Base-by-base conservation (phyloP, 768 basidiomycete species). In the Rhizopogon roseolus region DNA sequence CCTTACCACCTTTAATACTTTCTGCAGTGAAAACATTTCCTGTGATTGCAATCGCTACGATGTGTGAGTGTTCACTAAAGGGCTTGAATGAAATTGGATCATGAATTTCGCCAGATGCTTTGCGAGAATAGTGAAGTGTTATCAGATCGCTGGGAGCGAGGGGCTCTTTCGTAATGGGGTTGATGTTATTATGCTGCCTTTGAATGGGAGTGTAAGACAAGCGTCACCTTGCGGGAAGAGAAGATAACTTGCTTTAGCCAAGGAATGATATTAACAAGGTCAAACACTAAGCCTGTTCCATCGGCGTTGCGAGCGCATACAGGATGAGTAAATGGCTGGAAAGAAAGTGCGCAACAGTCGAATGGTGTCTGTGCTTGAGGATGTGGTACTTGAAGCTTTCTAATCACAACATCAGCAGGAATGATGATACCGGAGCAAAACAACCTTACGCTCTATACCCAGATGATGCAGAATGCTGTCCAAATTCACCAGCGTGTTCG, bases 51-150 rank as follows among this genome's bases (percentile, higher is more conserved):
- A 97, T 85, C 40, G 91, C 90, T 37, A 93, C 90, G 52, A 99
- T 90, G 65, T 98, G 90, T 1, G 96, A 95, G 67, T 98, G 96
- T 57, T 96, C 88, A 65, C 81, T 94, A 78, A 99, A 97, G 2
- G 91, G 88, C 68, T 98, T 98, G 81, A 96, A 99, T 3, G 93
- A 93, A 41, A 99, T 93, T 0, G 97, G 97, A 67, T 99, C 97
- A 66, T 97, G 88, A 11, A 91, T 82, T 68, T 93, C 89, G 38
- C 89, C 89, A 25, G 92, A 84, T 3, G 89, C 75, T 68, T 95
- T 95, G 57, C 92, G 79, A 1, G 86, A 82, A 63, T 93, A 93
- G 64, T 90, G 79, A 29, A 93, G 77, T n/a, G 81, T 79, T 43
- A 93, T 87, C 52, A 93, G 79, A 55, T 90, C 86, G 6, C 82